Conservation (phyloP, 192 early-diverging fungal genomes). For the Phycomyces blakesleeanus region DNA sequence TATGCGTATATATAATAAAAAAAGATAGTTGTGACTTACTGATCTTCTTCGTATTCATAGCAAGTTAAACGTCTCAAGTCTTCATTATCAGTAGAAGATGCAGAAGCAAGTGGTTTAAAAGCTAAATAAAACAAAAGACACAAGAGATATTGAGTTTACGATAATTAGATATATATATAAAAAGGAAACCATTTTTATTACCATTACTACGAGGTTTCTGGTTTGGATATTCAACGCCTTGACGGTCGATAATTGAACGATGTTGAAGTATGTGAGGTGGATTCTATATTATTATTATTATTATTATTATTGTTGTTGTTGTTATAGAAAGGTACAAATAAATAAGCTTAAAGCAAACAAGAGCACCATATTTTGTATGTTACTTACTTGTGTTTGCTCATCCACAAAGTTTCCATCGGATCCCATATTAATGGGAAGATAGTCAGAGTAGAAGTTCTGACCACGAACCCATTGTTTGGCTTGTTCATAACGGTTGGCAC, state of each 20-base stretch:
- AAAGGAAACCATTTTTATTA: background rate
- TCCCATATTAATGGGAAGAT: slow-evolving; percentile 62
- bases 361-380: no score
- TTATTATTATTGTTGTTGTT: no score
- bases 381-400: slow-evolving; percentile 61
- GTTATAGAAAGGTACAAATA: no score
- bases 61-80: slow-evolving; percentile 39
- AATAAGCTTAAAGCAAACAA: no score
- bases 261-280: slow-evolving; percentile 61
- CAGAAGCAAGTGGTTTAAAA: background rate
- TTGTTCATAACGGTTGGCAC: slow-evolving; percentile 42
- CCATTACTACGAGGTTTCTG: slow-evolving; percentile 54
- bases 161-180: background rate
- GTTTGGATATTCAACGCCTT: slow-evolving; percentile 59
- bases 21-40: slow-evolving; percentile 33
- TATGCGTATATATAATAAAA: background rate
- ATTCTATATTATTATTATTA: slow-evolving; percentile 3
- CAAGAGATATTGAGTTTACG: no score
- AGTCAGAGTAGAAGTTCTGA: slow-evolving; percentile 79
- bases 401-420: slow-evolving; percentile 66
- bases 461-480: slow-evolving; percentile 50
- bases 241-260: slow-evolving; percentile 60
- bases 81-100: slow-evolving; percentile 26
- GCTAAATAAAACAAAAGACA: background rate
- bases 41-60: slow-evolving; percentile 39